Evolutionary conservation across 768 basidiomycete genomes (phyloP).

Genomic region (Suillus lakei): DNA sequence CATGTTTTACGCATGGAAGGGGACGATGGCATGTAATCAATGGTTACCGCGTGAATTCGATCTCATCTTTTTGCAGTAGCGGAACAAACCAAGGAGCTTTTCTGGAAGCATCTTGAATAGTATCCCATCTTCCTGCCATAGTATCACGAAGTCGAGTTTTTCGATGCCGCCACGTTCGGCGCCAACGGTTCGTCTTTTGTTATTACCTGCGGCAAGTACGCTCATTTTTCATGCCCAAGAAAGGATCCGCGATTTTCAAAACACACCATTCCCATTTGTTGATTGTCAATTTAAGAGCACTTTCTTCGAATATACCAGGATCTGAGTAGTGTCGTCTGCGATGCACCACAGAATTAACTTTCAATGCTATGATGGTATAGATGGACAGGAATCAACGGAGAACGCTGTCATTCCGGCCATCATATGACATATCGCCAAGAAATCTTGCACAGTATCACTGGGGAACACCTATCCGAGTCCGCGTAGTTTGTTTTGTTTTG

Average conservation of each 20-base stretch:
- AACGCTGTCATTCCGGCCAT: slow-evolving; percentile 21
- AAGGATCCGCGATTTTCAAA: slow-evolving; percentile 21
- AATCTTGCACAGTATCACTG: slow-evolving; percentile 18
- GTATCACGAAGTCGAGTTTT: slow-evolving; percentile 23
- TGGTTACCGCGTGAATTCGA: neutral
- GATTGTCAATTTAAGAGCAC: slow-evolving; percentile 20
- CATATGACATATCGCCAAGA: slow-evolving; percentile 24
- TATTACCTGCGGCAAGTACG: neutral
- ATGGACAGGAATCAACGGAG: slow-evolving; percentile 1
- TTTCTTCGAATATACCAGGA: slow-evolving; percentile 25
- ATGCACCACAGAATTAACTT: neutral
- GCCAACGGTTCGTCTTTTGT: slow-evolving; percentile 22
- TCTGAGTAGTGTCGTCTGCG: slow-evolving; percentile 14
- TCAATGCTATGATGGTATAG: neutral
- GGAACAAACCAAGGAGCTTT: slow-evolving; percentile 10
- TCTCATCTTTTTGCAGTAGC: neutral
- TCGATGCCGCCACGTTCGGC: slow-evolving; percentile 25
- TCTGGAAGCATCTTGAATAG: slow-evolving; percentile 21
- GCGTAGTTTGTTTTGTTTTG: too few species aligned
- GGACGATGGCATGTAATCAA: neutral
- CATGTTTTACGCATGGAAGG: neutral
- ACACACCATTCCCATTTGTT: slow-evolving; percentile 28
- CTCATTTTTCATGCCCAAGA: slow-evolving; percentile 13
- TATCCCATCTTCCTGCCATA: slow-evolving; percentile 26
- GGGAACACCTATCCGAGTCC: slow-evolving; percentile 8